Base-by-base conservation (phyloP, 352 stramenopile species). In the Phytophthora crassamura region DNA sequence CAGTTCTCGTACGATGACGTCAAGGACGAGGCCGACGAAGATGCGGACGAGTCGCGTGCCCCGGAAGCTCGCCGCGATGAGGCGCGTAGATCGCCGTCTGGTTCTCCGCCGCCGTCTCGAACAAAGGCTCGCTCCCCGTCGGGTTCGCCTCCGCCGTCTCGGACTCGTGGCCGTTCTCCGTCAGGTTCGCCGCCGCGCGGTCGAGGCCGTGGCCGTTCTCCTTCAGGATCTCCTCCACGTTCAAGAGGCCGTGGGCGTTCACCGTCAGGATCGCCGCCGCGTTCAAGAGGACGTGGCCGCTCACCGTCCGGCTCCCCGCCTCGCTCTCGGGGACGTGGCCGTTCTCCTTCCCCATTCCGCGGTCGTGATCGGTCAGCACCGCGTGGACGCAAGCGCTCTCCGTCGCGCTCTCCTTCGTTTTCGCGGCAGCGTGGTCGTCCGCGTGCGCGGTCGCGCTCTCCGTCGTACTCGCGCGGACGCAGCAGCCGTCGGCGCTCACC, bases 1-100 rank as follows among this genome's bases (percentile, higher is more conserved):
- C 90, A 97, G 65, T 97, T 97, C 49, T 89, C 91, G 16, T 90
- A 90, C 53, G 84, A 89, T 34, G 73, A 82, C 7, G 36, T 69
- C 4, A 77, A 80, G 59, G 68, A 70, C 15, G 70, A 86, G 2
- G 75, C 85, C 5, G 67, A 79, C 7, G 64, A 77, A 39, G 68
- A 68, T 7, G 39, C 58, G 1, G 25, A 59, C 38, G 68, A 67
- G 43, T 22, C 41, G 6, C 59, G 46, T 15, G 55, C 45, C 10
- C 40, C 59, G 50, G 65, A 63, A 7, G 28, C 53, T 49, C 22
- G n/a, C n/a, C 48, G 42, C 28, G 22, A 45, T 25, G 56, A 62
- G 18, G 12, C 40, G 5, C 59, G 64, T 55, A 56, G 58, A 14
- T 71, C 67, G 14, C 35, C 59, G 7, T 57, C 47, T 2, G 40